Evolutionary conservation across 495 filamentous ascomycete species (phyloP).

Genomic region (Aspergillus sparsus): DNA sequence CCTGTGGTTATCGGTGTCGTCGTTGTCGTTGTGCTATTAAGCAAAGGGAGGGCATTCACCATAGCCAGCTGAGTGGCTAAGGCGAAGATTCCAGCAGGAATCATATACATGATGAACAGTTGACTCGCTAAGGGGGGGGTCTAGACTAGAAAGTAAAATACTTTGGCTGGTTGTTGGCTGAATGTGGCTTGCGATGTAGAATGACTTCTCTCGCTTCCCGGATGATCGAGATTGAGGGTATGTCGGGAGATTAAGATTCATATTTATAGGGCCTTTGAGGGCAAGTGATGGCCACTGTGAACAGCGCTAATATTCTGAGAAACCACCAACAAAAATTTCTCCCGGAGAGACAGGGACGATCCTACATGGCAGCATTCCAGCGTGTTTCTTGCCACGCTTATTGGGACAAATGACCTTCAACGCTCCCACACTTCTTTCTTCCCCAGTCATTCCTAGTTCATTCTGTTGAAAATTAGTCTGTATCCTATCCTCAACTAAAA

Average conservation of each 20-base stretch:
- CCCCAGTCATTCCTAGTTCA: background rate
- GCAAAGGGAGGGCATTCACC: background rate
- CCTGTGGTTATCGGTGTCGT: background rate
- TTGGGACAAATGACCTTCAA: background rate
- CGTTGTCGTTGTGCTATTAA: background rate
- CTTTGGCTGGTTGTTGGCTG: background rate
- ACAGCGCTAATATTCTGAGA: no score
- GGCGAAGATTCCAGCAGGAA: constrained; percentile 8
- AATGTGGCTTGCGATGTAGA: background rate
- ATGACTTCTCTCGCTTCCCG: background rate
- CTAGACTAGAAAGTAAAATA: background rate
- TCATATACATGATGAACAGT: constrained; percentile 13
- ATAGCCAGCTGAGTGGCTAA: constrained; percentile 7
- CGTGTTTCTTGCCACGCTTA: background rate
- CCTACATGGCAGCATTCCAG: background rate
- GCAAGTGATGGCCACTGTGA: no score
- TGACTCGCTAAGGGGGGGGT: background rate
- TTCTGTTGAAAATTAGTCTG: constrained; percentile 1
- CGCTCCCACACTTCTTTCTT: background rate
- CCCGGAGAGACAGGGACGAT: background rate
- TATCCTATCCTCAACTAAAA: background rate
- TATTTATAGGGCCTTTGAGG: no score
- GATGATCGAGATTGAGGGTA: no score
- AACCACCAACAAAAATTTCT: background rate
- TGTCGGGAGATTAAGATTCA: no score